A percentile compares a stretch with the other conserved stretches of the same genome.
These are phyloP conservation scores for Cercospora sp. DNA, from an alignment of 2,329 filamentous ascomycete genomes.

Conservation along the genomic window DNA sequence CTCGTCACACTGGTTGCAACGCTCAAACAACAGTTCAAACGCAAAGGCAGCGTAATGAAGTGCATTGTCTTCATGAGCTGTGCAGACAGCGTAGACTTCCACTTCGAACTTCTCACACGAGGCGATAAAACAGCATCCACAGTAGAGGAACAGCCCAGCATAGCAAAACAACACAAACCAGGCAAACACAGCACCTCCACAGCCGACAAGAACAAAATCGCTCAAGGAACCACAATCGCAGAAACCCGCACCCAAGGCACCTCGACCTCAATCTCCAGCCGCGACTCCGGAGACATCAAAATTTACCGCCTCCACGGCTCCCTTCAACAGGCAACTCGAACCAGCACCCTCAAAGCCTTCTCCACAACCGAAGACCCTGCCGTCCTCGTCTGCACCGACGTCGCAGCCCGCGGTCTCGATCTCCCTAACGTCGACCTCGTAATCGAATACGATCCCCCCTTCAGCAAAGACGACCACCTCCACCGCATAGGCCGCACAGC, in stretches of 20 bases:
- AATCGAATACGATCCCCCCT: slow-evolving; percentile 93
- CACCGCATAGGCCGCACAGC: slow-evolving; percentile 94
- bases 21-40: slow-evolving; percentile 82
- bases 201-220: slow-evolving; percentile 44
- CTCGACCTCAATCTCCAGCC: slow-evolving; percentile 47
- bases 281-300: slow-evolving; percentile 70
- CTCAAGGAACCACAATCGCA: slow-evolving; percentile 44
- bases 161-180: slow-evolving; percentile 25
- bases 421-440: slow-evolving; percentile 93
- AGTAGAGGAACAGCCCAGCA: slow-evolving; percentile 27
- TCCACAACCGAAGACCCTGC: slow-evolving; percentile 71
- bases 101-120: slow-evolving; percentile 76
- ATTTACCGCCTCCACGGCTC: slow-evolving; percentile 90
- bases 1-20: slow-evolving; percentile 83
- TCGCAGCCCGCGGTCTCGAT: slow-evolving; percentile 92
- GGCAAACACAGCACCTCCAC: slow-evolving; percentile 24
- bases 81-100: slow-evolving; percentile 94
- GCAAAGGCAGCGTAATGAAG: slow-evolving; percentile 92
- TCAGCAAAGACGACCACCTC: slow-evolving; percentile 88
- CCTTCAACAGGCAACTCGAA: slow-evolving; percentile 81
- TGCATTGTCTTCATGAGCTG: slow-evolving; percentile 96
- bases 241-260: slow-evolving; percentile 55
- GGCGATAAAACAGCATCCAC: slow-evolving; percentile 39
- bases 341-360: slow-evolving; percentile 80
- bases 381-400: slow-evolving; percentile 89